phyloP scores from a whole-genome alignment of 306 rosid species.

The Malus sylvestris region DNA sequence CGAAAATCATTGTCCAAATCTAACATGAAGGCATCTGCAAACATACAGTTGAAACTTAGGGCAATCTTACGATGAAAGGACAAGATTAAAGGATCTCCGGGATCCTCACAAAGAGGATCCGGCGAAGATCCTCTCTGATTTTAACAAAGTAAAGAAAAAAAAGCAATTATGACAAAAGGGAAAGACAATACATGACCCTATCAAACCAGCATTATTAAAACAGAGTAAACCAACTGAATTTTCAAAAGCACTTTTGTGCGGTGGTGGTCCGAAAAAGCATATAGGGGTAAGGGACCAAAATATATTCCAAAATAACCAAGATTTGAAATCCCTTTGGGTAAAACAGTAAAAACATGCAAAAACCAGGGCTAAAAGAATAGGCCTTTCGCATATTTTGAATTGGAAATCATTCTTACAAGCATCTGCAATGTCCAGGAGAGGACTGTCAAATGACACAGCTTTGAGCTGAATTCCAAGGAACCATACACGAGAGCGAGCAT shows the following conservation, averaged over 20 bases:
- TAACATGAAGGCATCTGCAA: not conserved
- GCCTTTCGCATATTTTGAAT: constrained; percentile 13
- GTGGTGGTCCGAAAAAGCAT: constrained; percentile 1
- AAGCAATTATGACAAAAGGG: not conserved
- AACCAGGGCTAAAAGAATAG: constrained; percentile 1
- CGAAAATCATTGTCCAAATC: not conserved
- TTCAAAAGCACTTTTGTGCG: not conserved
- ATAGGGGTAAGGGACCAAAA: not conserved
- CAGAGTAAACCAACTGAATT: not conserved
- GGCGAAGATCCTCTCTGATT: not conserved
- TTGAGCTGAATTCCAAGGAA: constrained; percentile 24
- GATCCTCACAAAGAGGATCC: too few relatives aligned
- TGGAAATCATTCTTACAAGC: constrained; percentile 25
- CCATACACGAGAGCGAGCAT: constrained; percentile 11
- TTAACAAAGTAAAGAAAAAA: not conserved
- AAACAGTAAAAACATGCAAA: not conserved
- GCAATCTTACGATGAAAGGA: not conserved
- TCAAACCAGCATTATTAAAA: not conserved
- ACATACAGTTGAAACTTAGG: not conserved
- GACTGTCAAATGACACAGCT: constrained; percentile 28
- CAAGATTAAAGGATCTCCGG: accelerated
- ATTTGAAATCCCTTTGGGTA: not conserved
- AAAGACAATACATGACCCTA: not conserved
- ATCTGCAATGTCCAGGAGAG: constrained; percentile 44
- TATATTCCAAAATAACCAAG: not conserved